These are phyloP conservation scores for Puccinellia tenuiflora DNA, from an alignment of 176 grass and related monocot genomes.

Conservation along the genomic window DNA sequence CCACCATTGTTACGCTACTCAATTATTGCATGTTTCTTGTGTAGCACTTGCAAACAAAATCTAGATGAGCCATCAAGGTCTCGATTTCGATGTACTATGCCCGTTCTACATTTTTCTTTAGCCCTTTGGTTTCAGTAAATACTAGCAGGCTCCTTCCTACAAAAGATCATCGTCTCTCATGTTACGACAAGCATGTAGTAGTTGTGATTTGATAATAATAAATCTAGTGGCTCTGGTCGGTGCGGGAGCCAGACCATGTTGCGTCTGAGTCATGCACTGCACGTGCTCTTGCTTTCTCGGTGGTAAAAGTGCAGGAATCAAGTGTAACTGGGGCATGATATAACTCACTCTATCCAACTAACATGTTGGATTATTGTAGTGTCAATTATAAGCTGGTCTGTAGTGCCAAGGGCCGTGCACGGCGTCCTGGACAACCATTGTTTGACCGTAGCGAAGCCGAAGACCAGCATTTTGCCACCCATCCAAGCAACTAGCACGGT, in stretches of 20 bases:
- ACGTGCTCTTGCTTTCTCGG: background rate
- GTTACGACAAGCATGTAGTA: background rate
- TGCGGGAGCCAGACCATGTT: background rate
- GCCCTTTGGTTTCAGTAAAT: background rate
- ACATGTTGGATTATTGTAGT: background rate
- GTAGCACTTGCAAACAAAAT: conserved; percentile 15
- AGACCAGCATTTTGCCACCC: conserved; percentile 33
- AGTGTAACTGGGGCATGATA: background rate
- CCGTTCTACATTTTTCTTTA: background rate
- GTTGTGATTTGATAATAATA: background rate
- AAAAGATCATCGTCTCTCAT: background rate
- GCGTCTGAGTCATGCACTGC: background rate
- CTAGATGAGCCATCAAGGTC: background rate
- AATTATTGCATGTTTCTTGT: background rate
- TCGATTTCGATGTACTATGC: background rate
- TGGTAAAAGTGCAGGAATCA: background rate
- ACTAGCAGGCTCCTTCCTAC: background rate
- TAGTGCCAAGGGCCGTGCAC: background rate
- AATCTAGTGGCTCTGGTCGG: background rate
- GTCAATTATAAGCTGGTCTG: background rate
- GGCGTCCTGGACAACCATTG: conserved; percentile 13
- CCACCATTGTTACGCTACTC: background rate
- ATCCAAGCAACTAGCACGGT: background rate
- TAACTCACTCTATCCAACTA: conserved; percentile 26
- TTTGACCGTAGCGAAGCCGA: conserved; percentile 33